Evolutionary conservation across 345 rosid genomes (phyloP).

Genomic region (Aquilaria yunnanensis): DNA sequence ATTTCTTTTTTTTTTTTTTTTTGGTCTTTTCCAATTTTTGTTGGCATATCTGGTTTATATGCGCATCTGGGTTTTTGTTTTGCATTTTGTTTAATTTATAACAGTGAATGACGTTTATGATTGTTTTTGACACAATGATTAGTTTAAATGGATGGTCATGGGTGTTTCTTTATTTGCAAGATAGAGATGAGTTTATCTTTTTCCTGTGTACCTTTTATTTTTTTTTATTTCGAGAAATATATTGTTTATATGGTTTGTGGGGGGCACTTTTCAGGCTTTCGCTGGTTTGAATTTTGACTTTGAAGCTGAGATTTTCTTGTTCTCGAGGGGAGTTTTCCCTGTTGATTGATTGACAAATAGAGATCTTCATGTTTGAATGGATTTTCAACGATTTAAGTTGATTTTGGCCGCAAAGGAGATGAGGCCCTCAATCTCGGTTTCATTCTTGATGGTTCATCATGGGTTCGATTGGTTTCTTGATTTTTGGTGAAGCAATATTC

Average conservation of each 20-base stretch:
- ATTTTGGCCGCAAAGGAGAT: slow-evolving; percentile 18
- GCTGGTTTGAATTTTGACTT: slow-evolving; percentile 45
- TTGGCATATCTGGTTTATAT: not conserved
- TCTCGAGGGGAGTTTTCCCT: slow-evolving; percentile 11
- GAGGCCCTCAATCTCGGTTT: slow-evolving; percentile 23
- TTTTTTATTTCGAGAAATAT: slow-evolving; percentile 1
- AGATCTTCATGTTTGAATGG: slow-evolving; percentile 11
- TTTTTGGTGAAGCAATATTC: slow-evolving; percentile 7
- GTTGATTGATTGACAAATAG: slow-evolving; percentile 10
- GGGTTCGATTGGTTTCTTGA: slow-evolving; percentile 28
- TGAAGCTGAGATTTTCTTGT: slow-evolving; percentile 15
- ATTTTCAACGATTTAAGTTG: slow-evolving; percentile 15
- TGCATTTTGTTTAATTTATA: not conserved
- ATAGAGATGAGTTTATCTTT: slow-evolving; percentile 7
- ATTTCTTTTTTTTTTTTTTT: not conserved
- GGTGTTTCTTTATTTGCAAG: slow-evolving; percentile 14
- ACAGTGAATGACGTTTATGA: slow-evolving; percentile 1
- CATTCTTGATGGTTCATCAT: slow-evolving; percentile 17
- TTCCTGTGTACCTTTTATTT: not conserved
- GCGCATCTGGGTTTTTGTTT: slow-evolving; percentile 2
- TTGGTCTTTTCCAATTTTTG: not conserved
- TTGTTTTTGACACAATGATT: slow-evolving; percentile 16
- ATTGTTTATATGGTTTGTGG: slow-evolving; percentile 26
- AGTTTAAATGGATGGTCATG: slow-evolving; percentile 15
- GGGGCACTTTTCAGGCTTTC: slow-evolving; percentile 42